Conservation (phyloP, 1,284 basidiomycete genomes). For the Leccinum solheimii region DNA sequence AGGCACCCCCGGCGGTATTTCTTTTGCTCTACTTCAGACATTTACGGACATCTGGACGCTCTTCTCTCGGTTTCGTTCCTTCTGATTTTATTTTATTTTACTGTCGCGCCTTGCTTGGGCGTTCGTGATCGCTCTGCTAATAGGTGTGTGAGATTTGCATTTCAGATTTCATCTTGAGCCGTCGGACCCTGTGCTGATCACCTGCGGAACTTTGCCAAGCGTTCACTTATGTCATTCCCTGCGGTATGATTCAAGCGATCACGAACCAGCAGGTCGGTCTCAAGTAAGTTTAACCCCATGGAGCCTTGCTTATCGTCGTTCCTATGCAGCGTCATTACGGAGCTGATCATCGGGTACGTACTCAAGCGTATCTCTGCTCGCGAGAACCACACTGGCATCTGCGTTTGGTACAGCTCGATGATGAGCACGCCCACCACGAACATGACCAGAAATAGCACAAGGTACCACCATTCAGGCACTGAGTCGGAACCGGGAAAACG, state of each 20-base stretch:
- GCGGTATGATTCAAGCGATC: slow-evolving; percentile 47
- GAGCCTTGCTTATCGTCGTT: neutral
- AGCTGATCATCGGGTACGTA: slow-evolving; percentile 48
- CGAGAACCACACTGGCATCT: slow-evolving; percentile 45
- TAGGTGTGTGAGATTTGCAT: slow-evolving; percentile 26
- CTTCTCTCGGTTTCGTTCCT: neutral
- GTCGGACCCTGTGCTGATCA: neutral
- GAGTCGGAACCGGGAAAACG: neutral
- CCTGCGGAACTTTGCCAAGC: slow-evolving; percentile 27
- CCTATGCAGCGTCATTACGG: slow-evolving; percentile 40
- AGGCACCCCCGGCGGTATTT: neutral
- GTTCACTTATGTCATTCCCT: slow-evolving; percentile 46
- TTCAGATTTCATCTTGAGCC: neutral
- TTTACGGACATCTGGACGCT: neutral
- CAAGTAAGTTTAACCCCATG: slow-evolving; percentile 29
- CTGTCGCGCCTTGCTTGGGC: slow-evolving; percentile 39
- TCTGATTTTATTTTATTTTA: neutral
- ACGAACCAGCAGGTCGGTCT: slow-evolving; percentile 46
- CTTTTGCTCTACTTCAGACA: neutral
- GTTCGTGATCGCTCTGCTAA: slow-evolving; percentile 42
- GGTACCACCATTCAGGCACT: slow-evolving; percentile 38
- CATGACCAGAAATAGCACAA: slow-evolving; percentile 39
- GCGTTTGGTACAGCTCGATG: slow-evolving; percentile 57
- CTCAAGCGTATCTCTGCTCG: neutral
- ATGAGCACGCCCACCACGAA: slow-evolving; percentile 57